These are phyloP conservation scores for Ophiocordyceps robertsii DNA, from an alignment of 2,329 filamentous ascomycete genomes.

Conservation along the genomic window DNA sequence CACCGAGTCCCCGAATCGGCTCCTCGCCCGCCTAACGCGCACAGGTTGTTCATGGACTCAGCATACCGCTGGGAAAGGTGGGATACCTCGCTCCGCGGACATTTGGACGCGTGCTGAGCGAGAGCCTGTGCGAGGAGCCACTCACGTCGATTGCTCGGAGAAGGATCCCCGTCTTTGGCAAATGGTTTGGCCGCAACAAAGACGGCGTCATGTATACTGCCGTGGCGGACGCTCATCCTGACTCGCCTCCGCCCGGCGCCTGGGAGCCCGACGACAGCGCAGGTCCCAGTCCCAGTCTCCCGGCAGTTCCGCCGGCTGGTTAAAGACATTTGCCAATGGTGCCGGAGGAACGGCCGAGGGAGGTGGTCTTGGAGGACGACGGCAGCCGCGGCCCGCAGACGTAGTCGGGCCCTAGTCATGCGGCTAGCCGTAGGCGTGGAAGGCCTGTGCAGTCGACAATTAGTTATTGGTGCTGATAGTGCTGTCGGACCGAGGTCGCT, in stretches of 20 bases:
- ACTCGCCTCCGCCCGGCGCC: background rate
- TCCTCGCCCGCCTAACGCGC: background rate
- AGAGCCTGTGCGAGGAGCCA: slow-evolving; percentile 8
- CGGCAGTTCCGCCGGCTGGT: no score
- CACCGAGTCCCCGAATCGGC: background rate
- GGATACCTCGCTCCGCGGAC: slow-evolving; percentile 49
- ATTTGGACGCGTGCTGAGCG: slow-evolving; percentile 21
- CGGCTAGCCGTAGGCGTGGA: no score
- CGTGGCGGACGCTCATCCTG: background rate
- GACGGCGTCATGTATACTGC: background rate
- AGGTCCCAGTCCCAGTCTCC: no score
- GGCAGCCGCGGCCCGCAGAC: no score
- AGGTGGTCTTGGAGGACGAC: no score
- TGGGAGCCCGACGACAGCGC: background rate
- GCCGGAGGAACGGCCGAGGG: no score
- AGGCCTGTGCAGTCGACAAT: no score
- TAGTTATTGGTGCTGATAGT: no score
- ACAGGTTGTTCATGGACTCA: slow-evolving; percentile 62
- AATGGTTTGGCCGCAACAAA: slow-evolving; percentile 2
- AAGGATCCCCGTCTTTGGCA: slow-evolving; percentile 9
- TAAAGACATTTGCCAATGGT: no score
- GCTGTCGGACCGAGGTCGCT: background rate
- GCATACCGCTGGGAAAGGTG: slow-evolving; percentile 59
- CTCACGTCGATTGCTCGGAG: slow-evolving; percentile 2
- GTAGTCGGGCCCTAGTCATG: no score